phyloP scores from a whole-genome alignment of 1,139 yeast species.

The Geotrichum phurueaensis region DNA sequence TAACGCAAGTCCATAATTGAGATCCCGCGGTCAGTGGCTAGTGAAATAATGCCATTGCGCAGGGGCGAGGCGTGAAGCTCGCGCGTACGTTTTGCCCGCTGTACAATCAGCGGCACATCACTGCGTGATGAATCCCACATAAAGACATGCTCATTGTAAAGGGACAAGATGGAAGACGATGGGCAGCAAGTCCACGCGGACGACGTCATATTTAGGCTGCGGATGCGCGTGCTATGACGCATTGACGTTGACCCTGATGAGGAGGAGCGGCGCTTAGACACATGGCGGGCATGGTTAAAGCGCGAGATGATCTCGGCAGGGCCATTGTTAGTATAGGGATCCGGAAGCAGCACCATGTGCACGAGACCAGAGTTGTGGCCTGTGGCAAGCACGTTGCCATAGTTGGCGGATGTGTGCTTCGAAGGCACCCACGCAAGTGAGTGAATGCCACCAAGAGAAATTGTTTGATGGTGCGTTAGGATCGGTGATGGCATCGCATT shows the following conservation, averaged over 20 bases:
- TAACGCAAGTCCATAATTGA: constrained; percentile 62
- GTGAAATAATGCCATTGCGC: constrained; percentile 50
- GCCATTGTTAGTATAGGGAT: constrained; percentile 40
- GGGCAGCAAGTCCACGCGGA: constrained; percentile 41
- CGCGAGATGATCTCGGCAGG: constrained; percentile 69
- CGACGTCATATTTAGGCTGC: constrained; percentile 37
- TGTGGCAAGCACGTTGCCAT: constrained; percentile 46
- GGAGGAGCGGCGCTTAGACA: constrained; percentile 30
- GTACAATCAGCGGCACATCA: constrained; percentile 49
- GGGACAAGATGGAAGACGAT: constrained; percentile 45
- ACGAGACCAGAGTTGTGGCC: constrained; percentile 70
- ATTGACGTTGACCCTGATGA: no score
- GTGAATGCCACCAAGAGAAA: constrained; percentile 62
- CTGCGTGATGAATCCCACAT: constrained; percentile 65
- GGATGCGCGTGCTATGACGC: constrained; percentile 31
- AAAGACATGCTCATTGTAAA: constrained; percentile 59
- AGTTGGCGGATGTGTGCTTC: constrained; percentile 31
- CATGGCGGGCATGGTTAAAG: constrained; percentile 65
- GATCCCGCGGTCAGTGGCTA: constrained; percentile 66
- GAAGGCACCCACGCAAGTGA: constrained; percentile 58
- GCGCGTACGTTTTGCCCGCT: constrained; percentile 47
- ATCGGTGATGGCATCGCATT: constrained; percentile 26
- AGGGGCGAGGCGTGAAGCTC: constrained; percentile 49
- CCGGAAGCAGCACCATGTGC: constrained; percentile 62
- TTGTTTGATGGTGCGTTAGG: constrained; percentile 69